These are phyloP conservation scores for Fraxinus sp. DNA, from an alignment of 305 asterid species.

Conservation along the genomic window DNA sequence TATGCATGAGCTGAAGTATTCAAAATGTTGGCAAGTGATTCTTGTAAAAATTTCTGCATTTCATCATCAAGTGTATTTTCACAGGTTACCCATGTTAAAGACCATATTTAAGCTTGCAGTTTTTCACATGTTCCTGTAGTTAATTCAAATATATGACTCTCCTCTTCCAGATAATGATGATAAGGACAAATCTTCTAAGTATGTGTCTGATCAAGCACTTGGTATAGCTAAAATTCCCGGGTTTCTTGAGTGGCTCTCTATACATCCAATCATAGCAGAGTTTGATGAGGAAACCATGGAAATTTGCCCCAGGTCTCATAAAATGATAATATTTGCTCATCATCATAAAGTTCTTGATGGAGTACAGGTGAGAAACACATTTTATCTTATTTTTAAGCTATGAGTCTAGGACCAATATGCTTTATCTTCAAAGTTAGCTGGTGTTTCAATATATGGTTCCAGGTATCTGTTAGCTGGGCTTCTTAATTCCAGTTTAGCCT, in stretches of 20 bases:
- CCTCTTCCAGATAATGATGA: slow-evolving; percentile 49
- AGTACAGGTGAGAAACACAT: slow-evolving; percentile 61
- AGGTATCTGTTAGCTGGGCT: neutral
- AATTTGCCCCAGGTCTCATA: slow-evolving; percentile 58
- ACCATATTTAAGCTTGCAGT: neutral
- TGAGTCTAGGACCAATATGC: neutral
- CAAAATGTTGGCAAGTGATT: slow-evolving; percentile 13
- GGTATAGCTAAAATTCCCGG: slow-evolving; percentile 90
- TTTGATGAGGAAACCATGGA: slow-evolving; percentile 50
- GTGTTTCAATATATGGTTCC: neutral
- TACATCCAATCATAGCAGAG: slow-evolving; percentile 77
- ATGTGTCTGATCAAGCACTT: slow-evolving; percentile 54
- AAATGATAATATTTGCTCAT: slow-evolving; percentile 97
- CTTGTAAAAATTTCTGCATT: neutral
- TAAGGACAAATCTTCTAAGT: slow-evolving; percentile 48
- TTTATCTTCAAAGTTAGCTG: neutral
- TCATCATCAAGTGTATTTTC: neutral
- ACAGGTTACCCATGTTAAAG: neutral
- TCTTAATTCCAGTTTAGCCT: neutral
- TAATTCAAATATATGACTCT: slow-evolving; percentile 9
- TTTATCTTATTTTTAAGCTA: neutral
- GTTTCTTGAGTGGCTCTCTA: slow-evolving; percentile 88
- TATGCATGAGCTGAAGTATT: neutral
- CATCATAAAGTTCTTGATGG: slow-evolving; percentile 92
- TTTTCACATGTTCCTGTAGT: slow-evolving; percentile 4